These are phyloP conservation scores for Corylus americana DNA, from an alignment of 306 rosid species.

Conservation along the genomic window DNA sequence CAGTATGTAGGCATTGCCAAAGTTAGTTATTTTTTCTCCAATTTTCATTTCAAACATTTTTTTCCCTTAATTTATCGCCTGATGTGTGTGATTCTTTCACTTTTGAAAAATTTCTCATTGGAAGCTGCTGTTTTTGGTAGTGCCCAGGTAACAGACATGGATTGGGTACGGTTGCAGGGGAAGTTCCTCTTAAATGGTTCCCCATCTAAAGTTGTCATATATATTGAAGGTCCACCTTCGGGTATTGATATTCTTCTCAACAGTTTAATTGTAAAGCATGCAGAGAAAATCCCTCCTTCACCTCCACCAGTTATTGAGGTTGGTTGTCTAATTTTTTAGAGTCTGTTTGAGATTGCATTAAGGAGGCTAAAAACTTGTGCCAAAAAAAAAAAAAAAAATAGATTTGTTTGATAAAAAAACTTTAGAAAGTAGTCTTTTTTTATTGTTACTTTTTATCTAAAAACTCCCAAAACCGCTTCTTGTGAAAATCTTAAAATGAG, in stretches of 20 bases:
- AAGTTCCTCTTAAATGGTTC: constrained; percentile 88
- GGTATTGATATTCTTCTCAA: constrained; percentile 87
- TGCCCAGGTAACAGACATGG: constrained; percentile 90
- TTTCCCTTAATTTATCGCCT: background rate
- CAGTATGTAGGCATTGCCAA: constrained; percentile 84
- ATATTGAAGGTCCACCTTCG: constrained; percentile 87
- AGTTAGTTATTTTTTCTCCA: constrained; percentile 42
- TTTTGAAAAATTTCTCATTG: constrained; percentile 32
- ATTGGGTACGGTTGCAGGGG: constrained; percentile 83
- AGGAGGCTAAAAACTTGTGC: too few species aligned
- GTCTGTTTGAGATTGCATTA: too few species aligned
- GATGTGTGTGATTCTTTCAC: background rate
- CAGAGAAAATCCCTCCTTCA: constrained; percentile 71
- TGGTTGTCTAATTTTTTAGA: constrained; percentile 21
- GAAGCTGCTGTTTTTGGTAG: constrained; percentile 40
- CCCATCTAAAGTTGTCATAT: constrained; percentile 69
- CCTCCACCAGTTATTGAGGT: constrained; percentile 72
- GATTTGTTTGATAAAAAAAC: too few species aligned
- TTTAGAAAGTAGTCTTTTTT: too few species aligned
- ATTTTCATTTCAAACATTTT: constrained; percentile 7
- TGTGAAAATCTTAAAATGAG: too few species aligned
- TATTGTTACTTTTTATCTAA: too few species aligned
- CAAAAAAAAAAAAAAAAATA: too few species aligned
- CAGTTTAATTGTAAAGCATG: constrained; percentile 73
- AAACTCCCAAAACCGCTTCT: too few species aligned